These are phyloP conservation scores for Pseudonitzschia pungens DNA, from an alignment of 108 stramenopile species.

Conservation along the genomic window DNA sequence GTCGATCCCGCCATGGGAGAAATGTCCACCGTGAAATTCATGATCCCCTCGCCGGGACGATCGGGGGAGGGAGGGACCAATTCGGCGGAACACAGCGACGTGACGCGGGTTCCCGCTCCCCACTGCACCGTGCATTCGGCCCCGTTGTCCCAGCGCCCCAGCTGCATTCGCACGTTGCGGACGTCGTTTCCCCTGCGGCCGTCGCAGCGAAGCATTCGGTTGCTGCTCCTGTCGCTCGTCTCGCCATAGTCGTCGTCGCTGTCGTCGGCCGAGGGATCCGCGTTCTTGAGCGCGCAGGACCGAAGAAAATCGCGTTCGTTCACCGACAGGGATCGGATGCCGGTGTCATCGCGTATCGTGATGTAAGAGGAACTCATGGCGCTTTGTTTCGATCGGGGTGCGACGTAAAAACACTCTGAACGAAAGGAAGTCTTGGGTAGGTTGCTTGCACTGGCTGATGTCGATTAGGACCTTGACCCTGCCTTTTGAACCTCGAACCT, in stretches of 20 bases:
- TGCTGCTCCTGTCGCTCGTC: not conserved
- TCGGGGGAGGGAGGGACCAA: slow-evolving; percentile 82
- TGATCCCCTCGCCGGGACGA: slow-evolving; percentile 84
- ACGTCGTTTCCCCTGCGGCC: slow-evolving; percentile 64
- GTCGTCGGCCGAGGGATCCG: slow-evolving; percentile 9
- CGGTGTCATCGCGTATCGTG: slow-evolving; percentile 59
- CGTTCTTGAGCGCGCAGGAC: slow-evolving; percentile 35
- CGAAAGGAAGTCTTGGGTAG: too few relatives aligned
- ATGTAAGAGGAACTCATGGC: slow-evolving; percentile 30
- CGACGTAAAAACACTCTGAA: too few relatives aligned
- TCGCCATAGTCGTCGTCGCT: slow-evolving; percentile 5
- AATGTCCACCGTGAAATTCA: slow-evolving; percentile 82
- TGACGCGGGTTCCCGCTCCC: slow-evolving; percentile 60
- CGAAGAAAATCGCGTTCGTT: slow-evolving; percentile 78
- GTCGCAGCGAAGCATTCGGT: slow-evolving; percentile 53
- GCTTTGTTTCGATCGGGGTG: too few relatives aligned
- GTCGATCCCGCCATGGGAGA: slow-evolving; percentile 80
- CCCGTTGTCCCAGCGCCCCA: slow-evolving; percentile 65
- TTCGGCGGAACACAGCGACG: slow-evolving; percentile 51
- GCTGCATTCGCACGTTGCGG: slow-evolving; percentile 64
- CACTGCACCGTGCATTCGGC: slow-evolving; percentile 79
- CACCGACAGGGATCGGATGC: slow-evolving; percentile 49
- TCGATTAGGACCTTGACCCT: too few relatives aligned
- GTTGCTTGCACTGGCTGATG: too few relatives aligned
- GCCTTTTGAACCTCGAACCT: too few relatives aligned